These are phyloP conservation scores for Jamesozyma spencerorum DNA, from an alignment of 805 yeast species.

Conservation along the genomic window DNA sequence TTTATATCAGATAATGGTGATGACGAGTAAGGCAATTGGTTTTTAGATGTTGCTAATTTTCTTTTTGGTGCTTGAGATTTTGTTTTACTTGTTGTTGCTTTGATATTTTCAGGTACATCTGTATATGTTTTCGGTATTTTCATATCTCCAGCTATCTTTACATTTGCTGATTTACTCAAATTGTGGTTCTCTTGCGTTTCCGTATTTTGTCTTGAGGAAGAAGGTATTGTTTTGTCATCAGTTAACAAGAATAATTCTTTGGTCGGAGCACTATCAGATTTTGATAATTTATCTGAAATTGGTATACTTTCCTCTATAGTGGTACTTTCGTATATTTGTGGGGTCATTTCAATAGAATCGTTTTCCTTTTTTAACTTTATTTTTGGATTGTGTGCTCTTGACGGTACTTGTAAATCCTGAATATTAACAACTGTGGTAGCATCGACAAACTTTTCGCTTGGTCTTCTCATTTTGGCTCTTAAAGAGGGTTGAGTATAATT, in stretches of 20 bases:
- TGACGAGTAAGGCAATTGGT: not conserved
- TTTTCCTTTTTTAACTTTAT: not conserved
- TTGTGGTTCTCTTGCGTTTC: no score
- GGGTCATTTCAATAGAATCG: not conserved
- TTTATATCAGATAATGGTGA: not conserved
- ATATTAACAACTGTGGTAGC: conserved; percentile 40
- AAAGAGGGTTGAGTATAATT: conserved; percentile 62
- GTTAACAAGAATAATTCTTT: no score
- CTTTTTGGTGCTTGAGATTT: not conserved
- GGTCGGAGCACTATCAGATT: no score
- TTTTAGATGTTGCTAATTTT: not conserved
- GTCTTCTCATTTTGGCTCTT: conserved; percentile 60
- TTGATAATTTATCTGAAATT: no score
- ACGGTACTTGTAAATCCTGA: conserved; percentile 26
- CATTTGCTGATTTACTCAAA: no score
- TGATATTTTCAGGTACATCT: no score
- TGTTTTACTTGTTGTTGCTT: not conserved
- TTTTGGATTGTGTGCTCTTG: not conserved
- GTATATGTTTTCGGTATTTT: no score
- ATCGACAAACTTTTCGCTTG: conserved; percentile 48
- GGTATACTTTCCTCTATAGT: no score
- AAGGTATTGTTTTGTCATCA: no score
- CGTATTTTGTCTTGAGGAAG: no score
- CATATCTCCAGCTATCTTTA: no score
- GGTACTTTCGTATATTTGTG: not conserved